These are phyloP conservation scores for Botrytis elliptica DNA, from an alignment of 2,329 filamentous ascomycete genomes.

Conservation along the genomic window DNA sequence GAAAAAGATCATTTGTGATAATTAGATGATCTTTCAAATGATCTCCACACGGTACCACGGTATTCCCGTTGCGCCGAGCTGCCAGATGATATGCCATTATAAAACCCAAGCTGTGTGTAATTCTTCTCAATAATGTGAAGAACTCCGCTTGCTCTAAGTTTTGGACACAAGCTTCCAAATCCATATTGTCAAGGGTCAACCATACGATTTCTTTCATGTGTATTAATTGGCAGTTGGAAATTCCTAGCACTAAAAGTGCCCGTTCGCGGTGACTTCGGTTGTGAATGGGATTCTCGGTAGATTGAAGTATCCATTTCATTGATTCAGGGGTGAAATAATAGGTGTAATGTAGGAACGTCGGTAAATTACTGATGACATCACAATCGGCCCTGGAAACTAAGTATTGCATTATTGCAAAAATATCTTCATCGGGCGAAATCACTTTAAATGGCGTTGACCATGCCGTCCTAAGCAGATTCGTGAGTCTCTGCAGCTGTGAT, in stretches of 20 bases:
- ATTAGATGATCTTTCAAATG: background rate
- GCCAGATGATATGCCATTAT: fast-evolving
- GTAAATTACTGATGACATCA: background rate
- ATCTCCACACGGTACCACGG: fast-evolving
- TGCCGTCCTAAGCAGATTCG: background rate
- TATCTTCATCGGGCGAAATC: fast-evolving
- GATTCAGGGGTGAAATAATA: fast-evolving
- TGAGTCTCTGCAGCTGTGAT: background rate
- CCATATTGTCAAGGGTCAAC: background rate
- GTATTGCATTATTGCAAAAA: background rate
- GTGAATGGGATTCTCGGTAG: background rate
- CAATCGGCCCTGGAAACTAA: background rate
- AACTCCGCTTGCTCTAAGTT: background rate
- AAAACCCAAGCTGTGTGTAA: background rate
- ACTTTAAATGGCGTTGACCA: fast-evolving
- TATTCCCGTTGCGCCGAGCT: fast-evolving
- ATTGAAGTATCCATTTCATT: background rate
- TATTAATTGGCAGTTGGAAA: fast-evolving
- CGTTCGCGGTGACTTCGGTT: background rate
- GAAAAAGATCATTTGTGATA: background rate
- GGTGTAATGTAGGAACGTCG: fast-evolving
- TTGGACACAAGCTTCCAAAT: background rate
- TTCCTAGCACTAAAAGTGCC: background rate
- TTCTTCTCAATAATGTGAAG: fast-evolving
- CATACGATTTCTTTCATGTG: background rate